Evolutionary conservation across 2,329 filamentous ascomycete species (phyloP), one percentile per base, ranked within the genome.

Genomic region (Xylariaceae sp.): DNA sequence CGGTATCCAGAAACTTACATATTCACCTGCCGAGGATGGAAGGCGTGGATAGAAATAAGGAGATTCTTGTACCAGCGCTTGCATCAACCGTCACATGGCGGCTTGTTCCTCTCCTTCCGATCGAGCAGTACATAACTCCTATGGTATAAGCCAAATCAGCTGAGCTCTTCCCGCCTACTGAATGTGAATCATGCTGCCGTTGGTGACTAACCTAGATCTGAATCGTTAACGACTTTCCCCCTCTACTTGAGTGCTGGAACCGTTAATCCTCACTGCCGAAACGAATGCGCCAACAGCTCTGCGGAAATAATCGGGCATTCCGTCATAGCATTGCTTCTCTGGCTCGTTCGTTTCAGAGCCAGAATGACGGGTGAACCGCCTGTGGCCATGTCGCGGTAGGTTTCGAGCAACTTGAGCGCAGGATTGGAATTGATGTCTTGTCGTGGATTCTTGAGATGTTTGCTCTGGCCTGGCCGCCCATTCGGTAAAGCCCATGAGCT

Each of bases 201-300:
- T n/a, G n/a, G n/a, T n/a, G n/a, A n/a, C n/a, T n/a, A n/a, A n/a
- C n/a, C n/a, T n/a, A n/a, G n/a, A n/a, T n/a, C n/a, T n/a, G n/a
- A n/a, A n/a, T n/a, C n/a, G n/a, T n/a, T n/a, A n/a, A n/a, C n/a
- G n/a, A n/a, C n/a, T n/a, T n/a, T 8, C 5, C 8, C 8, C 26
- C 26, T 28, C 8, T 13, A 5, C n/a, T 12, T 7, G 6, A 21
- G 19, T 31, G 9, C n/a, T 23, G n/a, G 15, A 15, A 27, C n/a
- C 14, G 15, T 6, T 41, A 57, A 63, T 0, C 48, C 53, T 68
- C 67, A 71, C 50, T 71, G 68, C 31, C 55, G 49, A 44, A 68
- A 69, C 68, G 68, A 75, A 32, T 64, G 64, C 35, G 48, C 55
- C 62, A 74, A 64, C 57, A 74, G 39, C 21, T 62, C 56, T 2